Evolutionary conservation across 805 yeast species (phyloP), one percentile per base, ranked within the genome.

Genomic region (Yarrowia porcina): DNA sequence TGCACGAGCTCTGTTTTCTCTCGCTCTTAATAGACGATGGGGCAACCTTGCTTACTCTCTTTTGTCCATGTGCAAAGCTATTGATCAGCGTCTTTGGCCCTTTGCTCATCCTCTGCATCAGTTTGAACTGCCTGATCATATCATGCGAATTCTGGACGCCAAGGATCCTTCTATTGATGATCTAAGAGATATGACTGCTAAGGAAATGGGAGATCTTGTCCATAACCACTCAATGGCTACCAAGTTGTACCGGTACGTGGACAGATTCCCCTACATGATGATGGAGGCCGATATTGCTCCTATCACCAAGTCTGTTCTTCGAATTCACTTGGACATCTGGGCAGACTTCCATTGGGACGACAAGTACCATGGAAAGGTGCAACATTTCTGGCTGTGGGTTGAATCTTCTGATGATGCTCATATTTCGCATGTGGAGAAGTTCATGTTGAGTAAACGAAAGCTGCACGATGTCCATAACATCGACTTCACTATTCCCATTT

Each of bases 1-100:
- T 33, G 84, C 96, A 67, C 83, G 98, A 25, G 97, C 99, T 0
- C 77, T 96, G 54, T 91, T 94, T 68, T 76, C 92, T 66, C 85
- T 94, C 65, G 96, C 96, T 36, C 77, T 94, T 35, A 89, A 90
- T 70, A 79, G 99, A 67, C 79, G 96, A 64, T 94, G 99, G 99
- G 97, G 98, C 0, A 73, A 76, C 7, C 85, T 91, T 65, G 81
- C 94, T 56, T 83, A 85, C 63, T 82, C 87, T 6, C 81, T 92
- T 82, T 76, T 94, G 28, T 82, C 90, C 8, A 78, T 94, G 20
- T 93, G 97, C 73, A 90, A 91, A 68, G 84, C 97, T 1, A 85
- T 96, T 64, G 97, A 91, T 65, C 83, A 82, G 67, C 80, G 93
- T 67, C 70, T 89, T 1, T 94, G 99, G 99, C 83, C 92, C 0